These are phyloP conservation scores for Cynanchum wilfordii DNA, from an alignment of 257 asterid species.

Conservation along the genomic window DNA sequence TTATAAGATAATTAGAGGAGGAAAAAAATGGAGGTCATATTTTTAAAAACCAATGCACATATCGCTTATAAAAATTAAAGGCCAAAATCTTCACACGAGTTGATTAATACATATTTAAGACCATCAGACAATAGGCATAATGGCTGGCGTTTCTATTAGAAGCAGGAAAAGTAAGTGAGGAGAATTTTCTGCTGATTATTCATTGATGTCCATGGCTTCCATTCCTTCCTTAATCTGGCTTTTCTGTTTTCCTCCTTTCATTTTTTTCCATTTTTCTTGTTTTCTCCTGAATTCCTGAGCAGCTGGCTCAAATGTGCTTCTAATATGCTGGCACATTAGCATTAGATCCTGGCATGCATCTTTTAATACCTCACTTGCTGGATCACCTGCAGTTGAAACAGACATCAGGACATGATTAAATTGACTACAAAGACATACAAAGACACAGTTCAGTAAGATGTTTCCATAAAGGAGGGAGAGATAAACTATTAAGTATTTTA, in stretches of 20 bases:
- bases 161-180: background rate
- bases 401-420: background rate
- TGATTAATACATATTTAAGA: background rate
- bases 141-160: background rate
- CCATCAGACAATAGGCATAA: no score
- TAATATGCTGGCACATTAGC: conserved; percentile 62
- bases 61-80: no score
- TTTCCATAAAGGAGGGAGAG: background rate
- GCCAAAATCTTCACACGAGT: background rate
- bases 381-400: conserved; percentile 50
- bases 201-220: conserved; percentile 24
- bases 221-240: conserved; percentile 8
- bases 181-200: conserved; percentile 7
- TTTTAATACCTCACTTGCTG: conserved; percentile 75
- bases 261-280: background rate
- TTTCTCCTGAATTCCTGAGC: conserved; percentile 45
- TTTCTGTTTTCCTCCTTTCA: background rate
- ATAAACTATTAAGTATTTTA: no score
- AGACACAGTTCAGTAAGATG: background rate
- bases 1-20: no score
- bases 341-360: conserved; percentile 81
- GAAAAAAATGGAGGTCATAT: no score
- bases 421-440: background rate
- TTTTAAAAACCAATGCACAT: no score
- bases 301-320: conserved; percentile 66